A percentile compares a stretch with the other conserved stretches of the same genome.
These are phyloP conservation scores for Lumnitzera littorea DNA, from an alignment of 345 rosid species.

Conservation along the genomic window DNA sequence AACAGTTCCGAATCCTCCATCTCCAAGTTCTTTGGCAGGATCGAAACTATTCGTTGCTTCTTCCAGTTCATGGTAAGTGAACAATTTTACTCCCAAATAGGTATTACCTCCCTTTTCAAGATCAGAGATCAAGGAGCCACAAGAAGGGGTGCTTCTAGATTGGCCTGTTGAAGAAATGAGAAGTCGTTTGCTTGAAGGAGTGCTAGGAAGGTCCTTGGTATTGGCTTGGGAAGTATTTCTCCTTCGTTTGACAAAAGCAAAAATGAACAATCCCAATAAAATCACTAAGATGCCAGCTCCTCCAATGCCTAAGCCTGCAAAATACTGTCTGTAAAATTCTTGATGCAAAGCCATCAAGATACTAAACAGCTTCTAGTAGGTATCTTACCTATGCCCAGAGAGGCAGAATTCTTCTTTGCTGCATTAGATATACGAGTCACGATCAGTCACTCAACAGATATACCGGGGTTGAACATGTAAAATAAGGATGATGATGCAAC, in stretches of 20 bases:
- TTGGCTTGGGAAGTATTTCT: neutral
- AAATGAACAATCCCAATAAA: conserved; percentile 2
- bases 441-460: too few relatives aligned
- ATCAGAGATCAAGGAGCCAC: conserved; percentile 5
- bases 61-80: conserved; percentile 21
- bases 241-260: conserved; percentile 1
- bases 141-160: conserved; percentile 6
- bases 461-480: too few relatives aligned
- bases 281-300: conserved; percentile 9
- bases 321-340: neutral
- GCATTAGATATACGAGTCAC: neutral
- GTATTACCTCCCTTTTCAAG: conserved; percentile 10
- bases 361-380: neutral
- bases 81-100: conserved; percentile 23
- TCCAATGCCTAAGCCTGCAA: conserved; percentile 12
- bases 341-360: too few relatives aligned
- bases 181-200: conserved; percentile 13
- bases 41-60: conserved; percentile 22
- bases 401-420: neutral
- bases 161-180: neutral
- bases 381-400: conserved; percentile 8
- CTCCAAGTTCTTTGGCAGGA: conserved; percentile 22
- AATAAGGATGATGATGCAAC: too few relatives aligned
- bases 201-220: neutral
- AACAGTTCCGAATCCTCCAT: conserved; percentile 30